Base-by-base conservation (phyloP, 164 flowering plant genomes). In the Kalanchoe fedtschenkoi region DNA sequence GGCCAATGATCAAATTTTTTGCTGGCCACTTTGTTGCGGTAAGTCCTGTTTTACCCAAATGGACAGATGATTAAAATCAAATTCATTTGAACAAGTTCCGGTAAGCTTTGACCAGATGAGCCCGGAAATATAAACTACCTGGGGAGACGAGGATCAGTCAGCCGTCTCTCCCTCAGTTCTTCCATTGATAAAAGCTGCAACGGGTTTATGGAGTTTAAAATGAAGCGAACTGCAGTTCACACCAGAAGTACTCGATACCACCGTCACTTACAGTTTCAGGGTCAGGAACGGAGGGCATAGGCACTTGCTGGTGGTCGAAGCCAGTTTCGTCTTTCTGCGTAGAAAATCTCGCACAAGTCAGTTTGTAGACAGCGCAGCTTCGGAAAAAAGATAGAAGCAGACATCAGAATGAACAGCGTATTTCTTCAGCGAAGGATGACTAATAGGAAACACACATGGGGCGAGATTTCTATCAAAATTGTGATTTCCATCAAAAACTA, bases 261-360 rank as follows among this genome's bases (percentile, higher is more conserved):
- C 29, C 9, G 22, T 19, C 8, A 39, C 30, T 62, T 75, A 90
- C 99, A 85, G 17, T 71, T 28, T 90, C 97, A 56, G 99, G 99
- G 67, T 73, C 67, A 65, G 91, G 89, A 46, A 86, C 96, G 58
- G 77, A 58, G 63, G 99, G 99, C 89, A 88, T 90, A 51, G 41
- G 66, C 62, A 69, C 81, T 51, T 66, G 83, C 69, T 90, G 99
- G 71, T 93, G 96, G 17, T 81, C 91, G 80, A 85, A 93, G 14
- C 88, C 88, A 22, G 61, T 37, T 72, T 85, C 89, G 60, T 82
- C 91, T 72, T 82, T 88, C 99, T 90, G 84, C 33, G 68, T n/a
- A n/a, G n/a, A 47, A 22, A 47, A 26, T n/a, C n/a, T n/a, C n/a
- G n/a, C 4, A 51, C 19, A 29, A 28, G 17, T 16, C 7, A n/a